These are phyloP conservation scores for Tylopilus sp. DNA, from an alignment of 768 basidiomycete genomes.

Conservation along the genomic window DNA sequence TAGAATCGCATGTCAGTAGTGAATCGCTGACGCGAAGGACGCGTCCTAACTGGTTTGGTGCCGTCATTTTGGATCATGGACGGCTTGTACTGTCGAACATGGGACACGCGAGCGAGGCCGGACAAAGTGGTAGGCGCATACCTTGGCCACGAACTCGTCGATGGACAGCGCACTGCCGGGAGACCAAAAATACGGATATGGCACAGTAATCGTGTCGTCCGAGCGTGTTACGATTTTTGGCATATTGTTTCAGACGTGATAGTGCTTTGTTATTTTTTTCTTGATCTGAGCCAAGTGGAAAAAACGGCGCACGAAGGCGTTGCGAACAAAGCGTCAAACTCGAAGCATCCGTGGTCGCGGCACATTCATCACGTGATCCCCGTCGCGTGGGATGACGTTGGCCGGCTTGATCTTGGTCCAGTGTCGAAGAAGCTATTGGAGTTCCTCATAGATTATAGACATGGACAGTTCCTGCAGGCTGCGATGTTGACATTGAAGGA, in stretches of 20 bases:
- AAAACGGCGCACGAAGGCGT: not conserved
- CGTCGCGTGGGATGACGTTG: not conserved
- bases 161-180: conserved; percentile 40
- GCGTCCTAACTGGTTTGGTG: conserved; percentile 57
- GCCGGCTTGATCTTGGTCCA: no score
- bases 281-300: no score
- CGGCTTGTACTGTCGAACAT: conserved; percentile 54
- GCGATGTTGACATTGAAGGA: not conserved
- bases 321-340: no score
- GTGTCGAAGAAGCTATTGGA: no score
- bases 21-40: not conserved
- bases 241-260: conserved; percentile 5
- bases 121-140: conserved; percentile 12
- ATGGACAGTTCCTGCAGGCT: no score
- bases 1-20: conserved; percentile 21
- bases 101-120: not conserved
- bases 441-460: no score
- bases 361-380: not conserved
- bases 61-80: conserved; percentile 80
- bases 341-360: no score
- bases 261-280: no score
- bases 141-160: conserved; percentile 56
- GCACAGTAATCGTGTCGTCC: conserved; percentile 40
- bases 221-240: conserved; percentile 1
- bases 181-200: conserved; percentile 54